A percentile compares a stretch with the other conserved stretches of the same genome.
Evolutionary conservation across 495 filamentous ascomycete species (phyloP).

Genomic region (Aspergillus saccharolyticus): DNA sequence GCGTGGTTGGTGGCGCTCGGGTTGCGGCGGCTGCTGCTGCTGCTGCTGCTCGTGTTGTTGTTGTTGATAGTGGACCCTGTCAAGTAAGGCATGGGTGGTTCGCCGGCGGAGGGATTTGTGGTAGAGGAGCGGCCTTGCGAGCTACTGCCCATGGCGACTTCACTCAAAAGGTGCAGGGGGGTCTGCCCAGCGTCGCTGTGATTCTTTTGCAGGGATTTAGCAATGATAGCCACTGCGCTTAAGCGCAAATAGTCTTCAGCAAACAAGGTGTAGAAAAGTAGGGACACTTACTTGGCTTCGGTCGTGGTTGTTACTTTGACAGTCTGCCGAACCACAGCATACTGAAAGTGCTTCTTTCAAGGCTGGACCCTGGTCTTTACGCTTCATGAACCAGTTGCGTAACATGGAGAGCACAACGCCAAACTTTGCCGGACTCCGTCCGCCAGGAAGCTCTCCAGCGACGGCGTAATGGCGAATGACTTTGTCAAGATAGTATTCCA

Average conservation of each 20-base stretch:
- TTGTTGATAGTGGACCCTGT: background rate
- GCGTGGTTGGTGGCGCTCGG: conserved; percentile 2
- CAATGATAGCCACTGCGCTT: background rate
- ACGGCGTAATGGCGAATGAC: conserved; percentile 62
- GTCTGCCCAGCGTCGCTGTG: conserved; percentile 36
- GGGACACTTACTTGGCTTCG: conserved; percentile 8
- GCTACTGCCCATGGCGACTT: conserved; percentile 56
- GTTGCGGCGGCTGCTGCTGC: conserved; percentile 11
- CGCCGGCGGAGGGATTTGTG: background rate
- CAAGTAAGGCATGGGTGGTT: background rate
- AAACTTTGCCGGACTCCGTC: conserved; percentile 70
- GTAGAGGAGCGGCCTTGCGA: conserved; percentile 12
- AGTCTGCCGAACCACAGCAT: conserved; percentile 1
- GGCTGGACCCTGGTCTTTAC: conserved; percentile 32
- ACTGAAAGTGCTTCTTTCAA: conserved; percentile 27
- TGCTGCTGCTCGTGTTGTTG: background rate
- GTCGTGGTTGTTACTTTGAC: background rate
- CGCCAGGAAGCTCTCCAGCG: conserved; percentile 59
- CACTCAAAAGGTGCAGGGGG: conserved; percentile 61
- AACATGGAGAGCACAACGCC: conserved; percentile 69
- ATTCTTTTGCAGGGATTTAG: conserved; percentile 1
- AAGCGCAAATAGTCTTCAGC: too few relatives aligned
- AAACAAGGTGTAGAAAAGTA: too few relatives aligned
- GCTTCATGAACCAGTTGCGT: conserved; percentile 61
- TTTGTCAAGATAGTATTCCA: conserved; percentile 68